Percentiles rank a stretch among this genome's conserved stretches.
Conservation (phyloP, 164 flowering plant genomes). For the Dillenia suffruticosa region DNA sequence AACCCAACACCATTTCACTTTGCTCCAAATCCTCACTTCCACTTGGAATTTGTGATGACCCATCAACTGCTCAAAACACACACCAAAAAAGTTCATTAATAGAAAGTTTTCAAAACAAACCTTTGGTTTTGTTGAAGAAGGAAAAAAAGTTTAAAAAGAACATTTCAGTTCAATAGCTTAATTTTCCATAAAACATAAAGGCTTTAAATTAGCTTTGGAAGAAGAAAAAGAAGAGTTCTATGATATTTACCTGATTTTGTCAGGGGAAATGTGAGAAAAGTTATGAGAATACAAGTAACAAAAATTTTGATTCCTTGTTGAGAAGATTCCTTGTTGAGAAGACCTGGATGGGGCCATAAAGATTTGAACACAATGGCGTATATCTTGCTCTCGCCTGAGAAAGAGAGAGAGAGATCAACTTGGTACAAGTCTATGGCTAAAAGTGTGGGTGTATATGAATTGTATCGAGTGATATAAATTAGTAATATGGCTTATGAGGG, state of each 20-base stretch:
- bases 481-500: no score
- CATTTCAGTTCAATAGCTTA: neutral
- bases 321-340: no score
- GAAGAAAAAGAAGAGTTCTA: neutral
- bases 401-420: neutral
- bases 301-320: no score
- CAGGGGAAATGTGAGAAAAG: conserved; percentile 23
- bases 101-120: neutral
- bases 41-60: conserved; percentile 1
- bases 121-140: no score
- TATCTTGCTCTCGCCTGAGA: neutral
- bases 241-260: conserved; percentile 28
- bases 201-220: conserved; percentile 4
- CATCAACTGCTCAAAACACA: conserved; percentile 14
- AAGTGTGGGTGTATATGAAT: neutral
- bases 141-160: neutral
- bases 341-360: conserved; percentile 29
- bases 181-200: neutral
- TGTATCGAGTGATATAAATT: neutral
- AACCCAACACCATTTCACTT: conserved; percentile 54
- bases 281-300: conserved; percentile 15
- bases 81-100: neutral
- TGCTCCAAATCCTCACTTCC: conserved; percentile 12
- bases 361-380: neutral
- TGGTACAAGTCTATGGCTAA: no score